A percentile compares a stretch with the other conserved stretches of the same genome.
phyloP scores from a whole-genome alignment of 2,329 filamentous ascomycete species.

The Pseudohalonectria lignicola region DNA sequence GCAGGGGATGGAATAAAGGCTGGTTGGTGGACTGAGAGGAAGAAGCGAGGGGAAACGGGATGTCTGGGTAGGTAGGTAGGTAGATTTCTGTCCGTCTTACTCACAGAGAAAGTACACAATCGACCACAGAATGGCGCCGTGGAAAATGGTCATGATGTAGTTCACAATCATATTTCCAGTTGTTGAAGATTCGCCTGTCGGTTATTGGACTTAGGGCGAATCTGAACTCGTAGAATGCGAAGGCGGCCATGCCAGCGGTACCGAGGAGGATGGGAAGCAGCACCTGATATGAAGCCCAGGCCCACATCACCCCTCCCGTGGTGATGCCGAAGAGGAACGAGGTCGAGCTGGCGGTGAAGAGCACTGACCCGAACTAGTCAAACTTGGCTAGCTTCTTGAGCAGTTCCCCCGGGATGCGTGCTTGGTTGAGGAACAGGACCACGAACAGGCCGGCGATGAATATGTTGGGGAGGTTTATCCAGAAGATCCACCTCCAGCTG shows the following conservation, averaged over 20 bases:
- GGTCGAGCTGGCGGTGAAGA: slow-evolving; percentile 50
- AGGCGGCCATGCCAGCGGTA: slow-evolving; percentile 33
- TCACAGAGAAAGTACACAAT: slow-evolving; percentile 41
- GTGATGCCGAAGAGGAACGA: slow-evolving; percentile 51
- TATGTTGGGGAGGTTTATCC: slow-evolving; percentile 49
- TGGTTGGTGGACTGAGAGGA: too few relatives aligned
- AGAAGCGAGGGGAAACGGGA: too few relatives aligned
- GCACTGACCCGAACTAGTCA: slow-evolving; percentile 49
- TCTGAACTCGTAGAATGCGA: slow-evolving; percentile 42
- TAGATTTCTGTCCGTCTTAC: too few relatives aligned
- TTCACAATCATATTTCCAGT: slow-evolving; percentile 13
- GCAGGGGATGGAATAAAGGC: too few relatives aligned
- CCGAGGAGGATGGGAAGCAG: slow-evolving; percentile 51
- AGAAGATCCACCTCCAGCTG: slow-evolving; percentile 54
- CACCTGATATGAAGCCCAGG: slow-evolving; percentile 51
- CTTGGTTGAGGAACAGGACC: slow-evolving; percentile 39
- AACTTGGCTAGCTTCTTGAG: slow-evolving; percentile 38
- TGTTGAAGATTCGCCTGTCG: slow-evolving; percentile 30
- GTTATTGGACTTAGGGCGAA: slow-evolving; percentile 39
- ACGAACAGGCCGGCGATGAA: slow-evolving; percentile 35
- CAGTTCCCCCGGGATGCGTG: slow-evolving; percentile 32
- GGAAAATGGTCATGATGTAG: slow-evolving; percentile 38
- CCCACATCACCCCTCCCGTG: slow-evolving; percentile 55
- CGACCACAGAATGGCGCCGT: slow-evolving; percentile 45
- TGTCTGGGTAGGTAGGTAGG: too few relatives aligned